Evolutionary conservation across 108 stramenopile species (phyloP).

Genomic region (Skeletonema menzelii): DNA sequence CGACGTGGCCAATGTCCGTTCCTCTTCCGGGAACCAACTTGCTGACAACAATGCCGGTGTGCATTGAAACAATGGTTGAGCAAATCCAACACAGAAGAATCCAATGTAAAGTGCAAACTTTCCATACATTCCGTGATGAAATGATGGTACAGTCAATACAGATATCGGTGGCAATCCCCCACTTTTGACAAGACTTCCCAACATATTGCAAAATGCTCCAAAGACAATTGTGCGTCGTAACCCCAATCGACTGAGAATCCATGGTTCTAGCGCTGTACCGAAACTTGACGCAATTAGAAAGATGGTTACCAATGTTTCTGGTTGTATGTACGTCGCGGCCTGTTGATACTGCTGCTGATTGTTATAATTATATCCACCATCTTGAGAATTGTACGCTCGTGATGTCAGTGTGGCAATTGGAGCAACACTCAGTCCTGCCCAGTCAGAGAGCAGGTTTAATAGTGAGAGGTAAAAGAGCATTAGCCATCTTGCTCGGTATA

Average conservation of each 20-base stretch:
- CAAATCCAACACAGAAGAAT: slow-evolving; percentile 83
- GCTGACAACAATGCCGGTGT: slow-evolving; percentile 83
- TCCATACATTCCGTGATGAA: slow-evolving; percentile 50
- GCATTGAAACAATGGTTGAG: slow-evolving; percentile 88
- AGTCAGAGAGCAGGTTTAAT: slow-evolving; percentile 68
- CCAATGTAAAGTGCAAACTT: slow-evolving; percentile 73
- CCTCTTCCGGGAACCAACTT: slow-evolving; percentile 84
- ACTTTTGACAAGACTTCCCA: slow-evolving; percentile 80
- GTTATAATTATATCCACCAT: slow-evolving; percentile 63
- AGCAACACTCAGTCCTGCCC: slow-evolving; percentile 37
- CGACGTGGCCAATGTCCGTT: slow-evolving; percentile 85
- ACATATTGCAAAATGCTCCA: slow-evolving; percentile 75
- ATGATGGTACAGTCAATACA: slow-evolving; percentile 25
- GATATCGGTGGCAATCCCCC: slow-evolving; percentile 72
- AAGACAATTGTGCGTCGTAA: slow-evolving; percentile 74
- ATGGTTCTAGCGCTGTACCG: slow-evolving; percentile 76
- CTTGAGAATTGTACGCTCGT: slow-evolving; percentile 30
- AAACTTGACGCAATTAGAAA: slow-evolving; percentile 75
- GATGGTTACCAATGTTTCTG: slow-evolving; percentile 73
- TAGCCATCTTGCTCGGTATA: slow-evolving; percentile 80
- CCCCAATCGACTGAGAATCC: slow-evolving; percentile 74
- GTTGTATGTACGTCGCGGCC: slow-evolving; percentile 71
- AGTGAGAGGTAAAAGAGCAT: slow-evolving; percentile 90
- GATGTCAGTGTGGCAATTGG: slow-evolving; percentile 33
- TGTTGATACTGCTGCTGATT: slow-evolving; percentile 65